Percentiles rank a stretch among this genome's conserved stretches.
Evolutionary conservation across 1,139 yeast species (phyloP).

Genomic region (Geotrichum fermentans): DNA sequence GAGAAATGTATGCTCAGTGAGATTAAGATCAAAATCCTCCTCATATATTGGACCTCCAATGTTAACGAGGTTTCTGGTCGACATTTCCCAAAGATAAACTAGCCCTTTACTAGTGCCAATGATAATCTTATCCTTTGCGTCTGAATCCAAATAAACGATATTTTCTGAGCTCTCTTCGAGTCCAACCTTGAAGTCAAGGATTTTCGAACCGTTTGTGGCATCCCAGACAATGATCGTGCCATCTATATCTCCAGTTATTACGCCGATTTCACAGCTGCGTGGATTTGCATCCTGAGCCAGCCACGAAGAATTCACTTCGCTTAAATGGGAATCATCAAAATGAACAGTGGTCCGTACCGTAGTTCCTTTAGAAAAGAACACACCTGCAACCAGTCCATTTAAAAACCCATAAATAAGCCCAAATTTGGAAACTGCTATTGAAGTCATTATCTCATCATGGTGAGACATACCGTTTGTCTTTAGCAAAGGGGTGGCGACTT

Average conservation of each 20-base stretch:
- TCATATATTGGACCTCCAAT: conserved; percentile 6
- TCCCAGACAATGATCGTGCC: conserved; percentile 32
- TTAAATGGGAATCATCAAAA: conserved; percentile 28
- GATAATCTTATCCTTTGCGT: conserved; percentile 25
- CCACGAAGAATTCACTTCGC: conserved; percentile 34
- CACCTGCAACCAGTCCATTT: conserved; percentile 30
- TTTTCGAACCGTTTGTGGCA: conserved; percentile 21
- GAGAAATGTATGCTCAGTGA: no score
- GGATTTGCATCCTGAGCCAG: conserved; percentile 32
- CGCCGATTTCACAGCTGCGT: conserved; percentile 23
- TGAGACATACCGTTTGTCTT: conserved; percentile 24
- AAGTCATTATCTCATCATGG: conserved; percentile 1
- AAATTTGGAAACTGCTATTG: conserved; percentile 34
- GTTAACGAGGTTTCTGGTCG: not conserved
- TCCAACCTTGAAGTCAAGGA: conserved; percentile 20
- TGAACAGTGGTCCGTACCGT: conserved; percentile 30
- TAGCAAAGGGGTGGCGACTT: conserved; percentile 32
- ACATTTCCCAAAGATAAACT: conserved; percentile 14
- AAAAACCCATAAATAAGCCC: conserved; percentile 34
- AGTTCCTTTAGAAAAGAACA: conserved; percentile 32
- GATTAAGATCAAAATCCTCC: not conserved
- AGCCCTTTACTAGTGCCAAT: conserved; percentile 19
- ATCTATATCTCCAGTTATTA: conserved; percentile 30
- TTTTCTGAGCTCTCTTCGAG: conserved; percentile 9
- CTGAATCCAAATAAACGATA: conserved; percentile 28